Percentiles rank a stretch among this genome's conserved stretches.
Evolutionary conservation across 2,329 filamentous ascomycete genomes (phyloP).

Genomic region (Lachnellula cervina): DNA sequence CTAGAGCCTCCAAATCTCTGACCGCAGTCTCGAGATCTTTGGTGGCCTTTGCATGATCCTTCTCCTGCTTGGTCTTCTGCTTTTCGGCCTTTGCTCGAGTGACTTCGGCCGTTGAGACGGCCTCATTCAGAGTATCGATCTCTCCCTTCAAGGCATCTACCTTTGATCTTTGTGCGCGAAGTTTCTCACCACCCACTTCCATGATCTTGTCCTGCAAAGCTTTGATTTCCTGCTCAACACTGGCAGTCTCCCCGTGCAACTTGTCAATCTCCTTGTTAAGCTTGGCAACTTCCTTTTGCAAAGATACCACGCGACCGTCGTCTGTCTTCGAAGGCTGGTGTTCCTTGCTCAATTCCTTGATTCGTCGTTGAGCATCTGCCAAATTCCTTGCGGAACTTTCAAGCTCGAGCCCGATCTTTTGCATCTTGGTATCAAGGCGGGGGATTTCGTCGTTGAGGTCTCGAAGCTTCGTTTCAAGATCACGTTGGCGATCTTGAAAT

Average conservation of each 20-base stretch:
- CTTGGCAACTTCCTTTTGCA: slow-evolving; percentile 73
- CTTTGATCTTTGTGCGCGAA: slow-evolving; percentile 83
- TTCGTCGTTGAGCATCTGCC: slow-evolving; percentile 74
- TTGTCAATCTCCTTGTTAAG: slow-evolving; percentile 75
- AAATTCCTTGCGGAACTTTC: slow-evolving; percentile 83
- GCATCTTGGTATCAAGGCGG: slow-evolving; percentile 79
- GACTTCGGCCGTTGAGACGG: slow-evolving; percentile 81
- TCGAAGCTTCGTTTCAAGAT: slow-evolving; percentile 69
- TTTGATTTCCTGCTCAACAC: slow-evolving; percentile 90
- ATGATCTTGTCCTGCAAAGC: slow-evolving; percentile 93
- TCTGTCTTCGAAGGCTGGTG: slow-evolving; percentile 78
- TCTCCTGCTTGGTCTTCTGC: slow-evolving; percentile 79
- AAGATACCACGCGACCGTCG: slow-evolving; percentile 62
- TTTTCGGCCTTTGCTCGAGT: slow-evolving; percentile 92
- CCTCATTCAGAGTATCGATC: slow-evolving; percentile 73
- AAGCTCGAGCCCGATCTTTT: slow-evolving; percentile 84
- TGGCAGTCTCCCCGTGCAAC: slow-evolving; percentile 78
- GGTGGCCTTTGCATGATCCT: slow-evolving; percentile 71
- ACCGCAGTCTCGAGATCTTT: slow-evolving; percentile 71
- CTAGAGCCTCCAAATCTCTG: slow-evolving; percentile 70
- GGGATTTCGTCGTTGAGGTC: slow-evolving; percentile 75
- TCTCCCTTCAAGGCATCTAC: slow-evolving; percentile 86
- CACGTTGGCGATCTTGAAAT: slow-evolving; percentile 78
- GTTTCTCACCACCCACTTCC: slow-evolving; percentile 91
- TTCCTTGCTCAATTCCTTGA: slow-evolving; percentile 78